Evolutionary conservation across 2,329 filamentous ascomycete genomes (phyloP).

Genomic region (Elsinoe perseae): DNA sequence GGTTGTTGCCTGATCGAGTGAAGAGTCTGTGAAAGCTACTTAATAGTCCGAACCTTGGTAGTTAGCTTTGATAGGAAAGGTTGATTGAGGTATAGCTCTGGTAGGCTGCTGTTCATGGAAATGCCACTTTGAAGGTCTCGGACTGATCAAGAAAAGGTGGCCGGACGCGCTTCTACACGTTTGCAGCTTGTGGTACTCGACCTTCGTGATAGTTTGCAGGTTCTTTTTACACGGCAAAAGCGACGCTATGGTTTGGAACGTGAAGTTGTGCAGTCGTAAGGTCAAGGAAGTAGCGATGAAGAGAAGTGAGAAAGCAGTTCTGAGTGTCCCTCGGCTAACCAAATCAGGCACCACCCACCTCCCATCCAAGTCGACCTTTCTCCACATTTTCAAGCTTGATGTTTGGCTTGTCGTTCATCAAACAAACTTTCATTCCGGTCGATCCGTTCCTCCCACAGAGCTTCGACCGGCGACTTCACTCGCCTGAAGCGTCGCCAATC

Average conservation of each 20-base stretch:
- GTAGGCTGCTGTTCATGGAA: not conserved
- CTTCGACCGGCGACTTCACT: conserved; percentile 17
- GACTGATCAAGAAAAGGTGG: not conserved
- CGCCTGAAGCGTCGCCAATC: not conserved
- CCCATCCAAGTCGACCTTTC: not conserved
- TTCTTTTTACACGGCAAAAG: not conserved
- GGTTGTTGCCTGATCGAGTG: no score
- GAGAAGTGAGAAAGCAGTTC: no score
- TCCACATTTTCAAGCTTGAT: not conserved
- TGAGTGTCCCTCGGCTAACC: not conserved
- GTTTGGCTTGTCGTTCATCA: not conserved
- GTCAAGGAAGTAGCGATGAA: no score
- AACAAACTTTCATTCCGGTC: not conserved
- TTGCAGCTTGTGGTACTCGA: not conserved
- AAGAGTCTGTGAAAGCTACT: no score
- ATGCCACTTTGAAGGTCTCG: not conserved
- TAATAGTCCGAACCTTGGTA: no score
- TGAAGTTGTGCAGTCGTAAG: no score
- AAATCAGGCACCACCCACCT: not conserved
- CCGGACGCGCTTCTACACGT: not conserved
- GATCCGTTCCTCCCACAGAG: no score
- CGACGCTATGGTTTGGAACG: not conserved
- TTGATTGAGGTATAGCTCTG: no score
- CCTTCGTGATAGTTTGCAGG: not conserved
- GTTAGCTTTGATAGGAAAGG: no score